Base-by-base conservation (phyloP, 768 basidiomycete species). In the Hortiboletus flavorubellus region DNA sequence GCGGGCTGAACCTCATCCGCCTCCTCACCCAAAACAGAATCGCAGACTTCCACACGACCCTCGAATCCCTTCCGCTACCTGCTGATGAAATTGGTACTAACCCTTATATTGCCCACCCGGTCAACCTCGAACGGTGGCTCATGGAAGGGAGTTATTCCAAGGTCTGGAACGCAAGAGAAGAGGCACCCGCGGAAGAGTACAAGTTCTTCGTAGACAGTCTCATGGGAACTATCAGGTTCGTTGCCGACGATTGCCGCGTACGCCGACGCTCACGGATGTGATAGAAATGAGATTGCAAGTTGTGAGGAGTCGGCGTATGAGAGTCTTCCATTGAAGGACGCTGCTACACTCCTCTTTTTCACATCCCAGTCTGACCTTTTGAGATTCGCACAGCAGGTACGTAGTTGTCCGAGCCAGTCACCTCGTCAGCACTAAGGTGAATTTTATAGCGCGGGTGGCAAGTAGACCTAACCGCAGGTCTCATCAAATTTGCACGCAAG, bases 91-190 rank as follows among this genome's bases (percentile, higher is more conserved):
- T 87, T 57, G 74, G 78, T 31, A 77, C 83, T 33, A 89, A 89
- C 68, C 81, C 84, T 7, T 92, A 78, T 68, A 84, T 94, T 65
- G 79, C 82, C 50, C 93, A 93, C 68, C 91, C 92, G 12, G 87
- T 94, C 54, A 91, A 94, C 69, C 83, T 95, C 57, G 96, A 99
- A 71, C 80, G 90, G 47, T 98, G 95, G 91, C 80, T 98, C 43
- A 99, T 99, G 96, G 96, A 98, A 71, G 96, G 96, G 38, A 90
- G 89, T 64, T 99, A 98, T 71, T 93, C 91, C 73, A 96, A 96
- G 70, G 96, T 98, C 11, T 99, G 95, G 91, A 86, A 90, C 65
- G 95, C 95, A 37, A 83, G 94, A 60, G 91, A 91, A 60, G 87
- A 93, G 64, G 91, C 94, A 2, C 93, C 95, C 2, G 84, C 90